Evolutionary conservation across 768 basidiomycete genomes (phyloP), one percentile per base, ranked within the genome.

Genomic region (Pleurotus cornucopiae): DNA sequence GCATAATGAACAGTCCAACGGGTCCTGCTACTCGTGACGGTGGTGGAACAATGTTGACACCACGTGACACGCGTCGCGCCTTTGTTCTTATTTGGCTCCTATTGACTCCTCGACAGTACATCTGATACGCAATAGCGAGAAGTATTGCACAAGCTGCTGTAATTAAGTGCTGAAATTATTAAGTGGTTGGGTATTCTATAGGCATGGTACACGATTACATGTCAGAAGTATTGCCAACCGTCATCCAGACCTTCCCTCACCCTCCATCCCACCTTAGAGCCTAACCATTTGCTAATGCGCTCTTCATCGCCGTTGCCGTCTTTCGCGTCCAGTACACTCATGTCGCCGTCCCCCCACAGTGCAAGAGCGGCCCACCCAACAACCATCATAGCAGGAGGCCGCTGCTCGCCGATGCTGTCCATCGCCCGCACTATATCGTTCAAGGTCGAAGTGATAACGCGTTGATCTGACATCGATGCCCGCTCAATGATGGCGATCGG

Each of bases 401-500:
- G 73, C 68, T 98, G 94, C 62, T 92, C 89, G 6, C 89, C 93
- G 1, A 79, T 72, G 58, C 79, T 82, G 55, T 87, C 85, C 67
- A 98, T 67, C 1, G 89, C 93, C 14, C 69, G 70, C 13, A 80
- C 82, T 39, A 98, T 82, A 63, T 87, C 78, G 54, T 71, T 76
- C 48, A 99, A 67, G 1, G 94, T 98, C 14, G 88, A 89, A 25
- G 78, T 77, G 18, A 97, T 76, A 2, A 90, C 83, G 12, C 97
- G 75, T 70, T 98, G 97, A 70, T 99, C 97, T 0, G 88, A 84
- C 79, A 91, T 89, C 18, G 90, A 91, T n/a, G 91, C 94, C 5
- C 96, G 82, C 70, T 99, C 97, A 52, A 99, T 85, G 61, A 98
- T 86, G 6, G 94, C 93, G 61, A 98, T 91, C 4, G 97, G 97